phyloP scores from a whole-genome alignment of 75 land plant species.

The Selaginella tamariscina region DNA sequence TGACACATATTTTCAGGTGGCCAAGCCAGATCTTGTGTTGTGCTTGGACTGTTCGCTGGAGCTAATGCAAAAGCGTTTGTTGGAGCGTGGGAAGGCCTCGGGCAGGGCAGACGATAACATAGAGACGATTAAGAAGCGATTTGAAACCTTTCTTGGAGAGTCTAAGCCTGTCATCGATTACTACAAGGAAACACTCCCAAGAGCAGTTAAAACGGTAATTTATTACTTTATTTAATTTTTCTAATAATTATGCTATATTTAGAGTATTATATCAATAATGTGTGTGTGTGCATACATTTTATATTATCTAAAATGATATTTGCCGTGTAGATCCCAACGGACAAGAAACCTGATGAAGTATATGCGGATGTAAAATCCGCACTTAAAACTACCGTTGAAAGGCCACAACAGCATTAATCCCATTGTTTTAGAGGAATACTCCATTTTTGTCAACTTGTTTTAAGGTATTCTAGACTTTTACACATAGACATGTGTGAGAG shows the following conservation, averaged over 20 bases:
- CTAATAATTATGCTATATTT: not conserved
- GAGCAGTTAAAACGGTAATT: not conserved
- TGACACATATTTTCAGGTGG: too few relatives aligned
- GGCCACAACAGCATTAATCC: too few relatives aligned
- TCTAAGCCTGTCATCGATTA: not conserved
- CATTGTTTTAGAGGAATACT: too few relatives aligned
- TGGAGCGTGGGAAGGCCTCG: constrained; percentile 2
- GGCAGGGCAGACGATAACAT: constrained; percentile 14
- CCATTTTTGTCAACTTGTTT: too few relatives aligned
- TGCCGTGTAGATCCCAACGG: constrained; percentile 4
- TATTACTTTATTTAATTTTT: not conserved
- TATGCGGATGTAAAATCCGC: constrained; percentile 1
- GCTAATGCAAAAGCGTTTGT: constrained; percentile 11
- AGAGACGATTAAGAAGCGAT: constrained; percentile 7
- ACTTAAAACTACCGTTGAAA: not conserved
- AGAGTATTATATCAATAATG: too few relatives aligned
- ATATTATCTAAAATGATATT: too few relatives aligned
- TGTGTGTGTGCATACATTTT: not conserved
- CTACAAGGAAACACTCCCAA: not conserved
- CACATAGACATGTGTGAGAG: too few relatives aligned
- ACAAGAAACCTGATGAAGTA: constrained; percentile 3
- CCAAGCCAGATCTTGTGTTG: constrained; percentile 8
- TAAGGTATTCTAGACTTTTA: too few relatives aligned
- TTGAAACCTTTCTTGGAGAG: constrained; percentile 1
- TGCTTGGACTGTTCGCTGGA: constrained; percentile 14